These are phyloP conservation scores for Herpetospermum pedunculosum DNA, from an alignment of 306 rosid species.

Conservation along the genomic window DNA sequence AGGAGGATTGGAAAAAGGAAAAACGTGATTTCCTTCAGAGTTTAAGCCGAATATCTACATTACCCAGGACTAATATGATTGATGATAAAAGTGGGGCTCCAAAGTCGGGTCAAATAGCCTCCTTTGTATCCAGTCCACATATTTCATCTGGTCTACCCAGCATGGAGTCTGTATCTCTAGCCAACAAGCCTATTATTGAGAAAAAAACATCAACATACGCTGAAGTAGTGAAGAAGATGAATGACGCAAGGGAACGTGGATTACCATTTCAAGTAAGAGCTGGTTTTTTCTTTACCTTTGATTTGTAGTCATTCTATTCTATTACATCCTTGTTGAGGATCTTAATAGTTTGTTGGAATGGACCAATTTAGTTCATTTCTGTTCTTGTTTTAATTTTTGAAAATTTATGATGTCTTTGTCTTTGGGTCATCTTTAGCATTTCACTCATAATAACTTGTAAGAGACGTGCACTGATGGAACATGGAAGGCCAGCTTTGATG, in stretches of 20 bases:
- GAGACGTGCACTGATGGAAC: not conserved
- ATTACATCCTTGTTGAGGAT: not conserved
- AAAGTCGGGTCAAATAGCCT: slow-evolving; percentile 42
- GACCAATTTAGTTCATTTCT: not conserved
- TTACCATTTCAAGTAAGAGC: slow-evolving; percentile 64
- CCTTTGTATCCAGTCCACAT: slow-evolving; percentile 43
- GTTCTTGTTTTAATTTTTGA: not conserved
- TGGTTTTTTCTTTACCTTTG: not conserved
- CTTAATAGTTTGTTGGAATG: not conserved
- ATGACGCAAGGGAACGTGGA: slow-evolving; percentile 75
- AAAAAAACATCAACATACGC: slow-evolving; percentile 71
- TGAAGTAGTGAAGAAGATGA: slow-evolving; percentile 70
- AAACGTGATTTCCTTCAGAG: slow-evolving; percentile 94
- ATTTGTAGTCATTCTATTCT: not conserved
- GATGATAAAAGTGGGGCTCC: slow-evolving; percentile 32
- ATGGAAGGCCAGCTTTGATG: not conserved
- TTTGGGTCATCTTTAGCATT: not conserved
- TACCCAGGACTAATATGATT: slow-evolving; percentile 70
- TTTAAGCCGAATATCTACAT: slow-evolving; percentile 72
- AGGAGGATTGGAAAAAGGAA: slow-evolving; percentile 99
- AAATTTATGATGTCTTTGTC: not conserved
- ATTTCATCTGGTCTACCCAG: slow-evolving; percentile 35
- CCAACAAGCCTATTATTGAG: slow-evolving; percentile 58
- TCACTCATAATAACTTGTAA: not conserved
- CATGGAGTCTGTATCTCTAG: slow-evolving; percentile 46